Base-by-base conservation (phyloP, 2,329 filamentous ascomycete genomes). In the Colletotrichum euphorbiae region DNA sequence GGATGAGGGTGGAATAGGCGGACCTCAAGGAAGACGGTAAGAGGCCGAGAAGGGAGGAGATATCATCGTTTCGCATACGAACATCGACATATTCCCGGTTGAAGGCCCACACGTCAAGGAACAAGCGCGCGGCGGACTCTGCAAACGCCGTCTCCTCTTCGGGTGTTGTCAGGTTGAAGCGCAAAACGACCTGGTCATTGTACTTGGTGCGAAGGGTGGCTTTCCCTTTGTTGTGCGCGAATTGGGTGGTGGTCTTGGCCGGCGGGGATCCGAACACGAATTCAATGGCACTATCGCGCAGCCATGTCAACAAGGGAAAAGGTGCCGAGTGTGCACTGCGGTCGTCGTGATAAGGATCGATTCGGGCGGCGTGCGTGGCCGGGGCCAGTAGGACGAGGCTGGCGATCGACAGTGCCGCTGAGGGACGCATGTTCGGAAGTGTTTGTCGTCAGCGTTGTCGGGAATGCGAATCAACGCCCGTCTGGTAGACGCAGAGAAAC, bases 21-120 rank as follows among this genome's bases (percentile, higher is more conserved):
- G 85, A 84, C 68, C 91, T 90, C 31, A 98, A 84, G 6, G 92
- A 91, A 11, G 82, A 75, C 9, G 96, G 95, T 6, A 99, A 85
- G 28, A 97, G 85, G 31, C 89, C 90, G 24, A 97, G 85, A 33
- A 98, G 83, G 15, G 92, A 89, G n/a, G 89, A 86, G 11, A 97
- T 88, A 72, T 93, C 89, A 73, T 93, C 89, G 75, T 91, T 89
- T 60, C 90, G 87, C 56, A 98, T 79, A 46, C 93, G 87, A 60
- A 98, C 90, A 77, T 99, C 96, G 28, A 96, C 92, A 83, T 91
- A 96, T 68, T 93, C 87, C 17, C 89, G 84, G 6, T 90, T 92
- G 72, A 92, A 93, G 21, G 93, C 91, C 96, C 96, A 99, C 2
- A 98, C 87, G 76, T 99, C 96, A 46, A 98, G 83, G 73, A 96